Conservation (phyloP, 139 green algal species). For the Eudorina sp. region DNA sequence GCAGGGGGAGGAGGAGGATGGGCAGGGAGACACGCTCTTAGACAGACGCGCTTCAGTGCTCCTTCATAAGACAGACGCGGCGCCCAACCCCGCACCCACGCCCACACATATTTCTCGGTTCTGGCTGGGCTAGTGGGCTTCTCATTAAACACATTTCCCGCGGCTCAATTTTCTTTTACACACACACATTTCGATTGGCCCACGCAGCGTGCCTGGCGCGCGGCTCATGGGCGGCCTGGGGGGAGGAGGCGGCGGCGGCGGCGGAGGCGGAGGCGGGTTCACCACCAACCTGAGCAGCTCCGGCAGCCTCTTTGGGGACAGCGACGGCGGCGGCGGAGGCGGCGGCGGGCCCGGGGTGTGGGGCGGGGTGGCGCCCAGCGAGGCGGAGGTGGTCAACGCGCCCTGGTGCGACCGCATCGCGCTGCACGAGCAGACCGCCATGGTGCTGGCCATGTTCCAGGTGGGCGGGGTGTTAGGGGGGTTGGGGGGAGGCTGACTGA, state of each 20-base stretch:
- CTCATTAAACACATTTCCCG: too few relatives aligned
- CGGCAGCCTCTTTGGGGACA: background rate
- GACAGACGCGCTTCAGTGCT: too few relatives aligned
- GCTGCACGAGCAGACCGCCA: conserved; percentile 38
- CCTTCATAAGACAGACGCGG: too few relatives aligned
- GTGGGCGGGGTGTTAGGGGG: conserved; percentile 1
- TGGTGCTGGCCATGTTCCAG: conserved; percentile 56
- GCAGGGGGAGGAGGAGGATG: too few relatives aligned
- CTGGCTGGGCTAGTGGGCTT: too few relatives aligned
- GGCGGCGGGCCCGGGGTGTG: background rate
- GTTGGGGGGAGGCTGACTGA: too few relatives aligned
- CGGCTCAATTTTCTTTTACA: too few relatives aligned
- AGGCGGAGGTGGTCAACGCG: conserved; percentile 10
- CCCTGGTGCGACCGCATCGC: conserved; percentile 56
- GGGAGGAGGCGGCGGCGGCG: background rate
- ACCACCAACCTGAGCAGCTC: background rate
- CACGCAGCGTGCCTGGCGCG: conserved; percentile 47
- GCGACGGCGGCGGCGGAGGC: background rate
- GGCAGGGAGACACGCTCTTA: too few relatives aligned
- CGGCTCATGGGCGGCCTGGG: conserved; percentile 9
- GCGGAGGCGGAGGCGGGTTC: background rate
- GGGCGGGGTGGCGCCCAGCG: background rate
- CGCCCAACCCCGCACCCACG: too few relatives aligned
- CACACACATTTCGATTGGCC: too few relatives aligned
- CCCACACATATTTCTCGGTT: too few relatives aligned